phyloP scores from a whole-genome alignment of 2,329 filamentous ascomycete genomes.

The Fusarium sambucinum region DNA sequence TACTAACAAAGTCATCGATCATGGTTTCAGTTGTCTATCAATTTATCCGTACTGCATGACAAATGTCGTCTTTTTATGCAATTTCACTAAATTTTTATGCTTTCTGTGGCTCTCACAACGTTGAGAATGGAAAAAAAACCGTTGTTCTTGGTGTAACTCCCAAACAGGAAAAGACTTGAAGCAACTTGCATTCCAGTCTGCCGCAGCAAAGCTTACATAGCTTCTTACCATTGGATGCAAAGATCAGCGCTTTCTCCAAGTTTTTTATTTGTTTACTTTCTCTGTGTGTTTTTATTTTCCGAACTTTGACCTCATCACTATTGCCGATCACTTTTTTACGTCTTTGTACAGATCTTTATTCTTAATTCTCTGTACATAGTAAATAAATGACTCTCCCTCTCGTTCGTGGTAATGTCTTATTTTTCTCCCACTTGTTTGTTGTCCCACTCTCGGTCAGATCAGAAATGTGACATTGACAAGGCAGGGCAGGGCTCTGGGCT shows the following conservation, averaged over 20 bases:
- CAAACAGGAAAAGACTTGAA: conserved; percentile 1
- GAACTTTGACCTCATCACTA: conserved; percentile 30
- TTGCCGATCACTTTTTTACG: conserved; percentile 1
- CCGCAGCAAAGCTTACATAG: neutral
- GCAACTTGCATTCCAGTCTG: neutral
- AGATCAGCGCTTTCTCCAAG: conserved; percentile 25
- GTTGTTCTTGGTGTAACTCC: conserved; percentile 18
- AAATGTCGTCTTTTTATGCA: conserved; percentile 7
- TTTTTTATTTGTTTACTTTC: conserved; percentile 1
- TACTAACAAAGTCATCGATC: conserved; percentile 3
- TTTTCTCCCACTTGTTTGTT: conserved; percentile 15
- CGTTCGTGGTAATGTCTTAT: conserved; percentile 6
- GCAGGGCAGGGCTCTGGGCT: too few species aligned
- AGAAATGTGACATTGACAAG: neutral
- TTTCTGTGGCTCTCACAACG: conserved; percentile 18
- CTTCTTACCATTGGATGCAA: conserved; percentile 34
- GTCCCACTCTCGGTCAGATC: conserved; percentile 24
- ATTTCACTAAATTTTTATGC: conserved; percentile 19
- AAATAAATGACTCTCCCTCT: too few species aligned
- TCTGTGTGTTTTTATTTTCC: conserved; percentile 1
- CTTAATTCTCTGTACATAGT: neutral
- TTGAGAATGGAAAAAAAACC: conserved; percentile 8
- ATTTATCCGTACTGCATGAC: too few species aligned
- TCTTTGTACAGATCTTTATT: too few species aligned
- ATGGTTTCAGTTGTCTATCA: neutral